phyloP scores from a whole-genome alignment of 306 rosid species.

The Prunus mume region DNA sequence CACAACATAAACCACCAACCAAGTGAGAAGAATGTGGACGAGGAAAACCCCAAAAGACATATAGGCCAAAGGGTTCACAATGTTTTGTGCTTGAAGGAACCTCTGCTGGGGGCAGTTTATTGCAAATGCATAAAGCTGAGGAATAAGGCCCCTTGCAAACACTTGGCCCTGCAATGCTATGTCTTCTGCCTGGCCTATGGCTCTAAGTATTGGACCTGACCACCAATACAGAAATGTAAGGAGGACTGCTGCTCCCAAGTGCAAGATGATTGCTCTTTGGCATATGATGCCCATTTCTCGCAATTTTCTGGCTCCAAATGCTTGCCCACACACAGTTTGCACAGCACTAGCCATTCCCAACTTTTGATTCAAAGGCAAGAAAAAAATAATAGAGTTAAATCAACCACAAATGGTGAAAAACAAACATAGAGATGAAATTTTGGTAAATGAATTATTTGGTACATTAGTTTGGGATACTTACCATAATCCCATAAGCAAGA shows the following conservation, averaged over 20 bases:
- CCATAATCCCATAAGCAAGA: constrained; percentile 77
- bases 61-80: constrained; percentile 69
- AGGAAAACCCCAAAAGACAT: constrained; percentile 60
- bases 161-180: constrained; percentile 51
- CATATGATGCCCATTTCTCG: constrained; percentile 52
- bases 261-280: constrained; percentile 61
- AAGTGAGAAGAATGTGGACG: constrained; percentile 48
- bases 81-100: constrained; percentile 77
- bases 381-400: neutral
- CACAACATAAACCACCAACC: constrained; percentile 54
- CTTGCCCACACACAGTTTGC: constrained; percentile 79
- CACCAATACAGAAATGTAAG: constrained; percentile 63
- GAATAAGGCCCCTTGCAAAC: constrained; percentile 56
- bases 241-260: constrained; percentile 57
- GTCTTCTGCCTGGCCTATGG: constrained; percentile 46
- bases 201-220: constrained; percentile 43
- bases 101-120: constrained; percentile 71
- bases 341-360: constrained; percentile 82
- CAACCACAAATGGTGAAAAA: too few relatives aligned
- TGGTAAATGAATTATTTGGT: too few relatives aligned
- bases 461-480: neutral
- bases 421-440: neutral
- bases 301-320: constrained; percentile 55
- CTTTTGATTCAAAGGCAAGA: constrained; percentile 18
- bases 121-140: constrained; percentile 69